Percentiles rank a stretch among this genome's conserved stretches.
phyloP scores from a whole-genome alignment of 2,329 filamentous ascomycete species.

The Tolypocladium tropicale region DNA sequence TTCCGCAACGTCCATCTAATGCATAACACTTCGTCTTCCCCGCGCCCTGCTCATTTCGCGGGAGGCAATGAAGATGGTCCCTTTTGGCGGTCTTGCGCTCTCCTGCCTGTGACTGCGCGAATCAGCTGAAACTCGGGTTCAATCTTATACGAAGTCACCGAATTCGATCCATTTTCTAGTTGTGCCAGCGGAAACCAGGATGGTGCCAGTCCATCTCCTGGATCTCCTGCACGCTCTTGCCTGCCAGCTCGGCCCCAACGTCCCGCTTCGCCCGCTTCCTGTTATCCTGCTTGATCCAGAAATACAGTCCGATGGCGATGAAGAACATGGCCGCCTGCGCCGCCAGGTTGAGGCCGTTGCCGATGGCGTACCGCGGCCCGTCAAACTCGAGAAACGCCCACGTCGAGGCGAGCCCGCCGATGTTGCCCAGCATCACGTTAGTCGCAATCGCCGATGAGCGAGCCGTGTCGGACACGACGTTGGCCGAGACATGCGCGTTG shows the following conservation, averaged over 20 bases:
- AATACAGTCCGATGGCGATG: conserved; percentile 32
- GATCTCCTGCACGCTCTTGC: conserved; percentile 41
- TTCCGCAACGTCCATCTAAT: no score
- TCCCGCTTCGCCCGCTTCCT: conserved; percentile 42
- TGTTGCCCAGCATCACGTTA: conserved; percentile 35
- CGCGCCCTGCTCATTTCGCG: no score
- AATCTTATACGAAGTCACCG: background rate
- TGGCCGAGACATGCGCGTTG: conserved; percentile 56
- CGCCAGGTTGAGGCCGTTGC: conserved; percentile 60
- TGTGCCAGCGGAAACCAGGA: conserved; percentile 52
- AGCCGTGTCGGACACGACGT: conserved; percentile 59
- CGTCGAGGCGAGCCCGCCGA: conserved; percentile 51
- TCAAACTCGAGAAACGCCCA: conserved; percentile 56
- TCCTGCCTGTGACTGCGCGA: no score
- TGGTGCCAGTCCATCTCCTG: conserved; percentile 58
- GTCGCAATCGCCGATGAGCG: conserved; percentile 51
- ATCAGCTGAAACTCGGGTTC: background rate
- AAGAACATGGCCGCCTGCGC: conserved; percentile 47
- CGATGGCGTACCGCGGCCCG: conserved; percentile 54
- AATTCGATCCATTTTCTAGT: no score
- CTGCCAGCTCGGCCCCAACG: conserved; percentile 45
- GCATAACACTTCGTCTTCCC: no score
- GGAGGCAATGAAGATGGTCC: no score
- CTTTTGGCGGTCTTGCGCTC: no score
- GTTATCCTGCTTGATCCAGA: conserved; percentile 57